Conservation (phyloP, 2,329 filamentous ascomycete species). For the Fusarium setosum region DNA sequence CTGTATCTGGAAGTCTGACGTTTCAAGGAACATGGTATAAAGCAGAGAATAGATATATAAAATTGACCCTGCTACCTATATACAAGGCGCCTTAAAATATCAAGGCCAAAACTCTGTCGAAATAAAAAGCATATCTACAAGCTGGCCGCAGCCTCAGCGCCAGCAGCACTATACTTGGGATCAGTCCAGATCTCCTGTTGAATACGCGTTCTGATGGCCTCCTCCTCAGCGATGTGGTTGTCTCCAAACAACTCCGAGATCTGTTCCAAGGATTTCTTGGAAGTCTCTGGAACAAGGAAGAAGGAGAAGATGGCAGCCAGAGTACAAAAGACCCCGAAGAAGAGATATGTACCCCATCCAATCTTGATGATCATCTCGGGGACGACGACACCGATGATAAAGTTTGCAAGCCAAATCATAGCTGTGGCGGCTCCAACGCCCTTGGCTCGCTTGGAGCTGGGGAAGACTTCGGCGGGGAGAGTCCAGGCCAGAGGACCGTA, state of each 20-base stretch:
- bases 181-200: constrained; percentile 16
- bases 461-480: constrained; percentile 51
- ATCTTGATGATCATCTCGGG: constrained; percentile 65
- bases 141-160: neutral
- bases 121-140: neutral
- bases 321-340: constrained; percentile 64
- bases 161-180: neutral
- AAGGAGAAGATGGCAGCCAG: constrained; percentile 54
- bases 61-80: too few relatives aligned
- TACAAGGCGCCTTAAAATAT: neutral
- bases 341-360: constrained; percentile 60
- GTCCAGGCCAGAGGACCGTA: constrained; percentile 51
- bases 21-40: too few relatives aligned
- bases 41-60: too few relatives aligned
- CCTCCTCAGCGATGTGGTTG: constrained; percentile 12
- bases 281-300: constrained; percentile 35
- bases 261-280: constrained; percentile 31
- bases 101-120: neutral
- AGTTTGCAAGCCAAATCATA: constrained; percentile 50
- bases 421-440: constrained; percentile 49
- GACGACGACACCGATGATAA: constrained; percentile 60
- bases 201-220: constrained; percentile 19
- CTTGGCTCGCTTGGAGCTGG: constrained; percentile 48
- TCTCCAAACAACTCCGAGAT: constrained; percentile 35
- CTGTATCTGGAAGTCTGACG: too few relatives aligned